Percentiles rank a stretch among this genome's conserved stretches.
Evolutionary conservation across 2,329 filamentous ascomycete species (phyloP).

Genomic region (Hymenoscyphus occultus): DNA sequence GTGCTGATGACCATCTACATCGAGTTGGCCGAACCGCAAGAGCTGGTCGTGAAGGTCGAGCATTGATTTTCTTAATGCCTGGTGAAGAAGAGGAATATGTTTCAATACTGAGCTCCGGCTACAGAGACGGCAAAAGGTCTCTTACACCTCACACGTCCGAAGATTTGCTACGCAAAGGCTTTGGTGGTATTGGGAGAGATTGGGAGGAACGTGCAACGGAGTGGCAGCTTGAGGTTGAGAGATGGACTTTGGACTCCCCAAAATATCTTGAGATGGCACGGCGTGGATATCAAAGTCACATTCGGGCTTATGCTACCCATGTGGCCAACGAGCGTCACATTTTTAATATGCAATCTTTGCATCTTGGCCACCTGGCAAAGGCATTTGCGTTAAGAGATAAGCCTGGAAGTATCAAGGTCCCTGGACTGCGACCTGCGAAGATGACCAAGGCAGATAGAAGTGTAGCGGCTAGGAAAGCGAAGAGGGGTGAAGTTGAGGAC

Average conservation of each 20-base stretch:
- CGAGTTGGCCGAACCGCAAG: slow-evolving; percentile 92
- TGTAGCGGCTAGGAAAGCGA: slow-evolving; percentile 37
- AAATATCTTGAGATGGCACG: slow-evolving; percentile 76
- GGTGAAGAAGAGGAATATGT: slow-evolving; percentile 92
- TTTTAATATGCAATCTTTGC: slow-evolving; percentile 89
- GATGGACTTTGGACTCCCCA: slow-evolving; percentile 61
- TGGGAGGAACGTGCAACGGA: slow-evolving; percentile 68
- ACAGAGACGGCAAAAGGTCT: slow-evolving; percentile 56
- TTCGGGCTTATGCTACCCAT: slow-evolving; percentile 93
- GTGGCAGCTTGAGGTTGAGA: slow-evolving; percentile 63
- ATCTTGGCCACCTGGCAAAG: slow-evolving; percentile 91
- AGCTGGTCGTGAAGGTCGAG: slow-evolving; percentile 82
- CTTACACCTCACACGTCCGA: slow-evolving; percentile 61
- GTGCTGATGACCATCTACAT: slow-evolving; percentile 88
- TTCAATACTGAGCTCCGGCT: slow-evolving; percentile 44
- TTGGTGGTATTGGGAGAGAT: slow-evolving; percentile 49
- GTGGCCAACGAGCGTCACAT: slow-evolving; percentile 77
- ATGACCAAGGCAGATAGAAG: slow-evolving; percentile 42
- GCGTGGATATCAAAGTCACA: slow-evolving; percentile 85
- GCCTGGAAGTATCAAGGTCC: slow-evolving; percentile 72
- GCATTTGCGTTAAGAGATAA: slow-evolving; percentile 87
- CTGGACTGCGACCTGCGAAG: slow-evolving; percentile 42
- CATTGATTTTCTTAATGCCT: slow-evolving; percentile 84
- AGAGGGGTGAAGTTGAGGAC: slow-evolving; percentile 37
- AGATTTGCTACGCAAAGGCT: slow-evolving; percentile 65